Evolutionary conservation across 208 protist species (phyloP).

Genomic region (Wallacemonas sp.): DNA sequence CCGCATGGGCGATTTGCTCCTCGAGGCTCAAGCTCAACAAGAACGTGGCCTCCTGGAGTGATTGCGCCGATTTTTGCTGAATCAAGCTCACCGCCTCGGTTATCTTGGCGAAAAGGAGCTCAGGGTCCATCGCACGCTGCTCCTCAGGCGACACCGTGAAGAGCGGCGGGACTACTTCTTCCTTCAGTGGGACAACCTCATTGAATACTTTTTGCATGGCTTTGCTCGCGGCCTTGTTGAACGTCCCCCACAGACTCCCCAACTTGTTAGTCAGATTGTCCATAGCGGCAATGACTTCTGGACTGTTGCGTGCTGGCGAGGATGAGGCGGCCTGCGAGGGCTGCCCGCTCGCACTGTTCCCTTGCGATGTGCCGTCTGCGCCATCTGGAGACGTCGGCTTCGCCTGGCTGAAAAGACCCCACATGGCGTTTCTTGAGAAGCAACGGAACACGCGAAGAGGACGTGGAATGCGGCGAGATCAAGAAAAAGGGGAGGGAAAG

Average conservation of each 20-base stretch:
- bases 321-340: not conserved
- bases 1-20: conserved; percentile 63
- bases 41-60: conserved; percentile 50
- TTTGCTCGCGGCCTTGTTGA: conserved; percentile 35
- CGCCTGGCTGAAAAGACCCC: not conserved
- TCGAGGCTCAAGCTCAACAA: conserved; percentile 62
- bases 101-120: conserved; percentile 36
- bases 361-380: not conserved
- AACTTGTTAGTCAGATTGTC: conserved; percentile 20
- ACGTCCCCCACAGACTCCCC: conserved; percentile 29
- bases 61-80: conserved; percentile 22
- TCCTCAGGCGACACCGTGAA: conserved; percentile 34
- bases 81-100: conserved; percentile 48
- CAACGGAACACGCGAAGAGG: not conserved
- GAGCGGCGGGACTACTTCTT: conserved; percentile 31
- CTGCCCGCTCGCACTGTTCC: not conserved
- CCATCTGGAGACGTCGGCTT: not conserved
- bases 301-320: not conserved
- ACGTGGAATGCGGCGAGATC: not conserved
- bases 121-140: conserved; percentile 24
- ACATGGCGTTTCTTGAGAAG: not conserved
- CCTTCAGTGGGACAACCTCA: conserved; percentile 20
- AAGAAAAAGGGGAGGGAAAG: not conserved
- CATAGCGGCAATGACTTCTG: conserved; percentile 4
- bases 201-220: conserved; percentile 36